Percentiles rank a stretch among this genome's conserved stretches.
phyloP scores from a whole-genome alignment of 192 early-diverging fungal genomes.

The Mortierella alpina region DNA sequence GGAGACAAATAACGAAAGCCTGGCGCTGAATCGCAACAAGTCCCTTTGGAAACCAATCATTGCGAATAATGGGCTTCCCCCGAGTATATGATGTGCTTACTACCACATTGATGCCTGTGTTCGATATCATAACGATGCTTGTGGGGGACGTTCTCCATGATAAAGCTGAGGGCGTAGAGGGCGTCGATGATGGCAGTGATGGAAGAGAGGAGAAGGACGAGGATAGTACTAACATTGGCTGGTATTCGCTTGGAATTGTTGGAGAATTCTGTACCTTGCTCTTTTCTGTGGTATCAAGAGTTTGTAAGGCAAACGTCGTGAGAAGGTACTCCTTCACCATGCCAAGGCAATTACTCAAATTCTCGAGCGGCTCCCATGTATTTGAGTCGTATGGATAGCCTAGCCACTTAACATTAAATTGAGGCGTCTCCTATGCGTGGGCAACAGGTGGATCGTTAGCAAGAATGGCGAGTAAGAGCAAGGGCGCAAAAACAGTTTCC shows the following conservation, averaged over 20 bases:
- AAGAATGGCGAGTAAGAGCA: too few relatives aligned
- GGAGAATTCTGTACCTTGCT: not conserved
- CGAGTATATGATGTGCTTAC: too few relatives aligned
- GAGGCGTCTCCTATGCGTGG: constrained; percentile 3
- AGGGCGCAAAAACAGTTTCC: too few relatives aligned
- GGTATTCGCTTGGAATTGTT: not conserved
- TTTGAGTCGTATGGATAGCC: constrained; percentile 58
- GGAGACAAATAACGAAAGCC: too few relatives aligned
- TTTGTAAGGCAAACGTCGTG: not conserved
- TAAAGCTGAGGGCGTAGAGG: too few relatives aligned
- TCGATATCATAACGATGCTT: too few relatives aligned
- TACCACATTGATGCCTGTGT: too few relatives aligned
- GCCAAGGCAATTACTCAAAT: constrained; percentile 47
- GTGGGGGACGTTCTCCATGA: too few relatives aligned
- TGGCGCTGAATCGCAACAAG: too few relatives aligned
- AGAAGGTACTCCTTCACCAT: constrained; percentile 15
- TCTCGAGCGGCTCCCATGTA: constrained; percentile 69
- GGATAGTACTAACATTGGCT: not conserved
- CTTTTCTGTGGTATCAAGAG: not conserved
- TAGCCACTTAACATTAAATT: constrained; percentile 68
- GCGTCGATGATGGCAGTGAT: too few relatives aligned
- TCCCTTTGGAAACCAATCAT: too few relatives aligned
- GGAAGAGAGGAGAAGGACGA: not conserved
- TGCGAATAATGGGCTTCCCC: too few relatives aligned
- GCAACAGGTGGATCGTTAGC: not conserved